Percentiles rank a stretch among this genome's conserved stretches.
Evolutionary conservation across 495 filamentous ascomycete genomes (phyloP).

Genomic region (Jackrogersella minutella): DNA sequence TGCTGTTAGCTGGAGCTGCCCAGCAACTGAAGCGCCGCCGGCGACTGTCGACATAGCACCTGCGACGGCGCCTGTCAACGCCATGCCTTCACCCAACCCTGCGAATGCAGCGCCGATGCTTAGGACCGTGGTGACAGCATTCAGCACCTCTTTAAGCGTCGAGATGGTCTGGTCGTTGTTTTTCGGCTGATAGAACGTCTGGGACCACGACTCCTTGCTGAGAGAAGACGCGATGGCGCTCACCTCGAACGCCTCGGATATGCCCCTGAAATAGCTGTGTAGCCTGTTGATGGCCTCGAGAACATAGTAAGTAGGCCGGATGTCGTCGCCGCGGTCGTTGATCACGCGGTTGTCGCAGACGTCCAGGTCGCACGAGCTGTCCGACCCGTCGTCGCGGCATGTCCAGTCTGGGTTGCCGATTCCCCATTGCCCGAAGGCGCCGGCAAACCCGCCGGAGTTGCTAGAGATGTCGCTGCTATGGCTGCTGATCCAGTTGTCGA

Average conservation of each 20-base stretch:
- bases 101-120: constrained; percentile 13
- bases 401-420: constrained; percentile 19
- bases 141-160: constrained; percentile 10
- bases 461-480: neutral
- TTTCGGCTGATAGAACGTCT: constrained; percentile 17
- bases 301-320: constrained; percentile 6
- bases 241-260: constrained; percentile 10
- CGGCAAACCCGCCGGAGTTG: constrained; percentile 1
- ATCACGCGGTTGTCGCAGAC: constrained; percentile 15
- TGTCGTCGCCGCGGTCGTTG: constrained; percentile 6
- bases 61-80: neutral
- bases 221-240: constrained; percentile 2
- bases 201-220: constrained; percentile 10
- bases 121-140: constrained; percentile 8
- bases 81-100: neutral
- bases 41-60: constrained; percentile 12
- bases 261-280: constrained; percentile 12
- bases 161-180: constrained; percentile 20
- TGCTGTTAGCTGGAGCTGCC: constrained; percentile 3
- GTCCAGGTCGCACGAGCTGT: constrained; percentile 7
- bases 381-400: constrained; percentile 10
- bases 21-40: constrained; percentile 8
- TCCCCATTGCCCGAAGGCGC: constrained; percentile 14
- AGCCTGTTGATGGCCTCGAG: neutral
- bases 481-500: neutral